Evolutionary conservation across 108 stramenopile genomes (phyloP).

Genomic region (Nitzschia putrida): DNA sequence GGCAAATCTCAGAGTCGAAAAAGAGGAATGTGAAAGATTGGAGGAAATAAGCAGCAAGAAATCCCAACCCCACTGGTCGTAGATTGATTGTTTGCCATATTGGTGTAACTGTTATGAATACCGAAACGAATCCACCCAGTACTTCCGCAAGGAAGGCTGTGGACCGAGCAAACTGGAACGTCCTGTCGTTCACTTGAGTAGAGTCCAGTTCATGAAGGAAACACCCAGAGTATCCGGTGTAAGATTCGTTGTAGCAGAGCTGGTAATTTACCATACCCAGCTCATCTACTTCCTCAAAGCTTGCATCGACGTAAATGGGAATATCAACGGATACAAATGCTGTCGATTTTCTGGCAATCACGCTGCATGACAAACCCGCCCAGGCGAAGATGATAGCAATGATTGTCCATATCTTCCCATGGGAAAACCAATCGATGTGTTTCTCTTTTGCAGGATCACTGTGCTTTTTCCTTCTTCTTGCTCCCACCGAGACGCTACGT

Average conservation of each 20-base stretch:
- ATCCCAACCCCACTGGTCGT: constrained; percentile 38
- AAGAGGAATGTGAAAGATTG: constrained; percentile 56
- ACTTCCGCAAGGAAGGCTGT: constrained; percentile 25
- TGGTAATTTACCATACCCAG: constrained; percentile 43
- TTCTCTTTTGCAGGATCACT: not conserved
- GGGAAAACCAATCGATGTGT: constrained; percentile 27
- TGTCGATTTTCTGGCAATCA: constrained; percentile 18
- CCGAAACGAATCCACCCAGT: constrained; percentile 42
- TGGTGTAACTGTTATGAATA: constrained; percentile 23
- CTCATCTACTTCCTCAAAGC: constrained; percentile 25
- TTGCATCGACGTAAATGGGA: constrained; percentile 40
- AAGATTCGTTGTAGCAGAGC: constrained; percentile 44
- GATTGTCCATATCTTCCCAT: constrained; percentile 45
- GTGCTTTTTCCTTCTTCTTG: not conserved
- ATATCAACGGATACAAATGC: constrained; percentile 33
- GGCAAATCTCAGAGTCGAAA: constrained; percentile 52
- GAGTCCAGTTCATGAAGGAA: constrained; percentile 19
- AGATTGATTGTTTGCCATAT: constrained; percentile 57
- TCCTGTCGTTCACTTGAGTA: constrained; percentile 37
- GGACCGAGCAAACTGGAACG: constrained; percentile 33
- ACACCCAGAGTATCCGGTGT: constrained; percentile 8
- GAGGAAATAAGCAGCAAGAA: constrained; percentile 49
- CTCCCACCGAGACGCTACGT: too few species aligned
- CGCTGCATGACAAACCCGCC: constrained; percentile 18
- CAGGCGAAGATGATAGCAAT: constrained; percentile 25